Evolutionary conservation across 164 flowering plant species (phyloP), one percentile per base, ranked within the genome.

Genomic region (Warburgia ugandensis): DNA sequence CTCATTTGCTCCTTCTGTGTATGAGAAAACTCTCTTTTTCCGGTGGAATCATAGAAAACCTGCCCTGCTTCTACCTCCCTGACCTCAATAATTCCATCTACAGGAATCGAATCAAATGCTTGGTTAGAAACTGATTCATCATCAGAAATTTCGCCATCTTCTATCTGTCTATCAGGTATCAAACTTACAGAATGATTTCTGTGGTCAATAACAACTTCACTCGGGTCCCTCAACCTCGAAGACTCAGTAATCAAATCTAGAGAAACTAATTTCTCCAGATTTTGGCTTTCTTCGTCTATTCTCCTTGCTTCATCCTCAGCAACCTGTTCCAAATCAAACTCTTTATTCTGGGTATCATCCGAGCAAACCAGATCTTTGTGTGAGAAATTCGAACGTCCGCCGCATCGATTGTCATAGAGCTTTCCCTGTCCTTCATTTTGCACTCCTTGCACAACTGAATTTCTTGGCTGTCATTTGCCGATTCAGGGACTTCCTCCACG

Each of bases 371-470:
- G 20, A 13, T 22, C 41, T 12, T 13, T 16, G 19, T 2, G 16
- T 16, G 12, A 39, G 1, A 8, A n/a, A 13, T 5, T 0, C 17
- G 13, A 37, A 5, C 9, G 14, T 37, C 13, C 7, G 9, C 13
- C 17, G 5, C 17, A 13, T n/a, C 43, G 6, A 39, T 22, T 39
- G 13, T 9, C 12, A 9, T 20, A 7, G 2, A 22, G 22, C 13
- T 20, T 4, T 33, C 1, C 14, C 5, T 11, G 30, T 31, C 25
- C 46, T 45, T 35, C 20, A 3, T 36, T 44, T 38, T 27, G 58
- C 56, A 52, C 21, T 45, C 50, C 64, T 36, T 39, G 55, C 42
- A 37, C 64, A 8, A 51, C 30, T 50, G 23, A 10, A 48, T 59
- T 52, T 30, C 37, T n/a, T 37, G 48, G 25, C 31, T 27, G 41